phyloP scores from a whole-genome alignment of 73 alveolate species.

The Halteria grandinella region DNA sequence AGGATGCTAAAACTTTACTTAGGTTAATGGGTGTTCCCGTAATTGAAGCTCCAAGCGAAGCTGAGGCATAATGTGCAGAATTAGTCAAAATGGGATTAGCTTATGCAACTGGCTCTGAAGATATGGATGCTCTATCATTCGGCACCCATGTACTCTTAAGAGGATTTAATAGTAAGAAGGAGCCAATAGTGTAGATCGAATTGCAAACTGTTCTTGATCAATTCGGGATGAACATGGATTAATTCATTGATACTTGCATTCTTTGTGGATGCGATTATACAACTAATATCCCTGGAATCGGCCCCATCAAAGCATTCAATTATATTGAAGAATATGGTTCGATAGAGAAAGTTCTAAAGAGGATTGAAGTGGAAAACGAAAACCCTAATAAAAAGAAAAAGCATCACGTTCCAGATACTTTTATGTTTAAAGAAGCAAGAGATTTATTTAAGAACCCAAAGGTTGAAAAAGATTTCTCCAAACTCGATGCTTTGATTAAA shows the following conservation, averaged over 20 bases:
- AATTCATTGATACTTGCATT: conserved; percentile 91
- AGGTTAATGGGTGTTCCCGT: conserved; percentile 83
- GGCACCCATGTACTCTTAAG: conserved; percentile 87
- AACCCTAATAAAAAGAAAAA: conserved; percentile 65
- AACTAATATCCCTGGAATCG: conserved; percentile 82
- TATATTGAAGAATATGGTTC: conserved; percentile 73
- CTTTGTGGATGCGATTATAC: conserved; percentile 92
- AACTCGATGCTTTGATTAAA: conserved; percentile 57
- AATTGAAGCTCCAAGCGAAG: conserved; percentile 96
- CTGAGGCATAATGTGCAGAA: conserved; percentile 95
- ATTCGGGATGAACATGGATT: conserved; percentile 76
- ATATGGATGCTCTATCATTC: conserved; percentile 94
- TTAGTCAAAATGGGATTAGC: conserved; percentile 81
- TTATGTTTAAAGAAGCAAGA: conserved; percentile 69
- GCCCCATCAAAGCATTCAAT: conserved; percentile 89
- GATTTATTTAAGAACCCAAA: conserved; percentile 81
- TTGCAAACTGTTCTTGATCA: conserved; percentile 80
- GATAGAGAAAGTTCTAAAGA: conserved; percentile 82
- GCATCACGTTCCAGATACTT: conserved; percentile 65
- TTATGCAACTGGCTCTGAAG: conserved; percentile 94
- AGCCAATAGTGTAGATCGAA: conserved; percentile 78
- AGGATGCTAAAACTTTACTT: conserved; percentile 82
- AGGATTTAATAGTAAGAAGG: conserved; percentile 90
- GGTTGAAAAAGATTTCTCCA: conserved; percentile 58
- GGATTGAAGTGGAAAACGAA: conserved; percentile 73